Evolutionary conservation across 2,329 filamentous ascomycete species (phyloP).

Genomic region (Tolypocladium tundrense): DNA sequence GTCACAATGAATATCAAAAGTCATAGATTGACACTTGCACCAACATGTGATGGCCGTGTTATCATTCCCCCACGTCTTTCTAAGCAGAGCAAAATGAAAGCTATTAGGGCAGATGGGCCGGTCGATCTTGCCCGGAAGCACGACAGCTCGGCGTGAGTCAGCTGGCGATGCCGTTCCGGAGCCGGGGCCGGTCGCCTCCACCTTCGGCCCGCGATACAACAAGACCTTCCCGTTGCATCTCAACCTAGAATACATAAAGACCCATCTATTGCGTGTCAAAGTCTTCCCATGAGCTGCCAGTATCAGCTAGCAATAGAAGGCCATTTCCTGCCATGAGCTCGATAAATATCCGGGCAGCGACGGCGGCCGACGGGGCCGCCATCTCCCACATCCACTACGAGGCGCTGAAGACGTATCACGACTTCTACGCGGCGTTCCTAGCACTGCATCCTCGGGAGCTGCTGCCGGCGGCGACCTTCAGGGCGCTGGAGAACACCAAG

Average conservation of each 20-base stretch:
- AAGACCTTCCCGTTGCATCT: neutral
- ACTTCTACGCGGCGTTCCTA: constrained; percentile 11
- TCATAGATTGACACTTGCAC: neutral
- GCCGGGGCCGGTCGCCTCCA: neutral
- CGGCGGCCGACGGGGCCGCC: constrained; percentile 4
- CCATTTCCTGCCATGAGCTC: neutral
- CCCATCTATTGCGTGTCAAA: neutral
- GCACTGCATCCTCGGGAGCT: constrained; percentile 5
- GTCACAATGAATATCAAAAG: neutral
- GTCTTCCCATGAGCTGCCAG: neutral
- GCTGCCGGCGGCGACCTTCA: constrained; percentile 1
- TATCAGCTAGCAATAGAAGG: neutral
- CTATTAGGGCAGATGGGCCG: neutral
- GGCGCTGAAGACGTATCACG: constrained; percentile 8
- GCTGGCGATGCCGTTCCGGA: neutral
- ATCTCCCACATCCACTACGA: constrained; percentile 9
- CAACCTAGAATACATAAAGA: neutral
- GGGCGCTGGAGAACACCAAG: neutral
- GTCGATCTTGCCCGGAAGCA: neutral
- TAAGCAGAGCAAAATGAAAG: neutral
- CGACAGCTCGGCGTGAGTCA: neutral
- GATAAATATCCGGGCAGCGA: constrained; percentile 4
- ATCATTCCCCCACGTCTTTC: neutral
- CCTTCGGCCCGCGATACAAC: neutral
- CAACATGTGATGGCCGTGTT: neutral